Evolutionary conservation across 1,139 yeast species (phyloP).

Genomic region (Debaryomyces fabryi): DNA sequence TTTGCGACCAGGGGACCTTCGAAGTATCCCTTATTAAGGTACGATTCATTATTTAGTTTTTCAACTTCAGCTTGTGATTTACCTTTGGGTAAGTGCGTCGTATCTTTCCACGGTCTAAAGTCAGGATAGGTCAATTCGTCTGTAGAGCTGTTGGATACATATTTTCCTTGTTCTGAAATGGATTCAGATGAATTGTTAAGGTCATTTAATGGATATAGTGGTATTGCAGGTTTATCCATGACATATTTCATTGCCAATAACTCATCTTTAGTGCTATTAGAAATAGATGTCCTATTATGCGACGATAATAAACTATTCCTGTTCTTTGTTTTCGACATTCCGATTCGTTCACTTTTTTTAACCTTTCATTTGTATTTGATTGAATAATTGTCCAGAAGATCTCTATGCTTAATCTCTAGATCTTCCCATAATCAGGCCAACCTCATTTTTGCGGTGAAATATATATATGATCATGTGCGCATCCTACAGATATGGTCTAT

Average conservation of each 20-base stretch:
- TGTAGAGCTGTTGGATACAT: not conserved
- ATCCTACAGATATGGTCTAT: not conserved
- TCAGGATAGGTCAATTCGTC: constrained; percentile 60
- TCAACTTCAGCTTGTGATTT: constrained; percentile 27
- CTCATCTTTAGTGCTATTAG: constrained; percentile 36
- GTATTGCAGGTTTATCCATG: constrained; percentile 39
- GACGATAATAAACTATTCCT: constrained; percentile 40
- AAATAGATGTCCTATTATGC: constrained; percentile 28
- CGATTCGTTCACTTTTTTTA: not conserved
- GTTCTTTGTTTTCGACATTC: constrained; percentile 40
- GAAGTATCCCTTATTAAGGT: constrained; percentile 46
- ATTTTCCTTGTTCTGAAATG: constrained; percentile 3
- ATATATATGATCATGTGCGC: not conserved
- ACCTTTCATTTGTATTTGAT: not conserved
- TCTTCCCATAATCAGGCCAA: not conserved
- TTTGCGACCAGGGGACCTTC: constrained; percentile 62
- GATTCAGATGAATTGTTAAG: constrained; percentile 12
- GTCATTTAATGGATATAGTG: constrained; percentile 41
- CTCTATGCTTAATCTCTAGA: not conserved
- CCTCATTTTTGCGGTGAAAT: not conserved
- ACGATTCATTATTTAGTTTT: constrained; percentile 34
- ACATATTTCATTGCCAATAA: constrained; percentile 37
- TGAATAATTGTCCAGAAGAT: not conserved
- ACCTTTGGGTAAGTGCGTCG: constrained; percentile 47
- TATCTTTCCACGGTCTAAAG: constrained; percentile 77